Base-by-base conservation (phyloP, 192 early-diverging fungal species). In the Gamsiella multidivaricata region DNA sequence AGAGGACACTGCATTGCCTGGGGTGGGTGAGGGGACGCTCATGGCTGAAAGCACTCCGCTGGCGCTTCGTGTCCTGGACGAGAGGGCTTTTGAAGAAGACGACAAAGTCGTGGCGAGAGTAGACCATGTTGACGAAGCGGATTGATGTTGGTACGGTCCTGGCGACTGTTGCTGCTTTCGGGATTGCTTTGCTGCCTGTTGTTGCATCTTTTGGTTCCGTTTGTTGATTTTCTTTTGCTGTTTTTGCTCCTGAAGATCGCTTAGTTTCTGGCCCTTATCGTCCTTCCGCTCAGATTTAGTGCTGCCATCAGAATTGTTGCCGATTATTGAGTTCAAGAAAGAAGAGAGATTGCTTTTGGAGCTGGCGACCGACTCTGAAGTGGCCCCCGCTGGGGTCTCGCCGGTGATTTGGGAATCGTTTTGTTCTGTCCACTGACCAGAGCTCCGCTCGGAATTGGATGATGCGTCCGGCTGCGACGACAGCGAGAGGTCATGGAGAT, bases 221-320 rank as follows among this genome's bases (percentile, higher is more conserved):
- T 34, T 49, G n/a, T 73, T 64, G 37, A 65, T 52, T 39, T 73
- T 73, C 33, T 65, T 64, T 22, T 73, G 62, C 11, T 59, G 61
- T 34, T 65, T 73, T 18, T 73, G 70, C 31, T 73, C 70, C 26
- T 37, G 54, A 8, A 73, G 63, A 34, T 73, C 70, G 17, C 42
- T 39, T 47, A 69, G 3, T 0, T 26, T 4, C 8, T 23, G 45
- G 20, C 39, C 33, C 11, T 45, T 26, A 18, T 55, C 32, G n/a
- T 11, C 36, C 29, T 45, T 34, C 15, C 23, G 1, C 28, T 31
- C 37, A 2, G 20, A 2, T 22, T 47, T 25, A 4, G 42, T 36
- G 12, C 25, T 25, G 1, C 47, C 18, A 26, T 33, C 34, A 25
- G 11, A 0, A n/a, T 63, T 33, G n/a, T 62, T 33, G 22, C 29